These are phyloP conservation scores for Schizosaccharomyces versatilis DNA, from an alignment of 1,139 yeast species.

Conservation along the genomic window DNA sequence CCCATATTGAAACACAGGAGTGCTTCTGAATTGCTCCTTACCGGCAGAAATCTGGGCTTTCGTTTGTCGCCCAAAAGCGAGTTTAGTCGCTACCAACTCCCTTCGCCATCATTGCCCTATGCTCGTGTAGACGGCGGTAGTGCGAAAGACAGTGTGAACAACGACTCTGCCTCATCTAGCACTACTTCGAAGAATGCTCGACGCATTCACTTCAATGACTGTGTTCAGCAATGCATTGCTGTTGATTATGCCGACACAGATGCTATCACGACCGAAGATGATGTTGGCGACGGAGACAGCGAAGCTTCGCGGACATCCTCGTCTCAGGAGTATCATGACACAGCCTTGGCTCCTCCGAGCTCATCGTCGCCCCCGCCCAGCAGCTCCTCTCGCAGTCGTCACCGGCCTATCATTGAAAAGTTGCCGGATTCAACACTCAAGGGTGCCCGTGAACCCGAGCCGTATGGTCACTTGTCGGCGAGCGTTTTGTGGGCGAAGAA, in stretches of 20 bases:
- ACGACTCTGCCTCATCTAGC: no score
- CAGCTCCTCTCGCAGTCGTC: background rate
- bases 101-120: no score
- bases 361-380: background rate
- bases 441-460: background rate
- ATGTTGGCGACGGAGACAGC: background rate
- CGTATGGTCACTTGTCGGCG: no score
- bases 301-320: background rate
- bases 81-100: no score
- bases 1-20: conserved; percentile 69
- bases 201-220: conserved; percentile 74
- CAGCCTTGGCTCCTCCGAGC: background rate
- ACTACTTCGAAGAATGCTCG: conserved; percentile 18
- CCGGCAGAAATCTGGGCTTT: background rate
- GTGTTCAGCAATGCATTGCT: conserved; percentile 63
- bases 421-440: conserved; percentile 2
- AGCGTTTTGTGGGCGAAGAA: background rate
- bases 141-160: no score
- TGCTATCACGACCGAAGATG: background rate
- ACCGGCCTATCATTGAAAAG: background rate
- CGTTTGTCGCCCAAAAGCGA: background rate
- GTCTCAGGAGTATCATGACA: background rate
- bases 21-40: conserved; percentile 46
- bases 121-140: no score
- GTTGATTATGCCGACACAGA: conserved; percentile 10